Conservation (phyloP, 805 yeast species). For the Spathaspora arborariae region DNA sequence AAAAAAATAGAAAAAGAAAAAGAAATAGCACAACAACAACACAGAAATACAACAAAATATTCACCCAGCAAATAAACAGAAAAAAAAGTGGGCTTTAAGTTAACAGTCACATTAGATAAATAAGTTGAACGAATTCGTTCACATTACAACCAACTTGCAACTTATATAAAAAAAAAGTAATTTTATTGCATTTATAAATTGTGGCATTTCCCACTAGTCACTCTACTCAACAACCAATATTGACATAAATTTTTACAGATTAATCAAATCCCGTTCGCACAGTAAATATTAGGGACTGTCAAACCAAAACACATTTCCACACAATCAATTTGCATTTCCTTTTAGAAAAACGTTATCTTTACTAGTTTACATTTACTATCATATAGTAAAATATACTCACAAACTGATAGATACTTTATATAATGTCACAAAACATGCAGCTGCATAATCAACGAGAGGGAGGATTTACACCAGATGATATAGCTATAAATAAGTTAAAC, state of each 20-base stretch:
- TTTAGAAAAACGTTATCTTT: no score
- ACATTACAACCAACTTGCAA: neutral
- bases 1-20: neutral
- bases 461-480: neutral
- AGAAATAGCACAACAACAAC: neutral
- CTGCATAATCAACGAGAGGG: neutral
- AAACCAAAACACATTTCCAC: neutral
- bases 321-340: neutral
- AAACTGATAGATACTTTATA: no score
- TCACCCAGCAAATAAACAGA: neutral
- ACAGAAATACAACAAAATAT: neutral
- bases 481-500: neutral
- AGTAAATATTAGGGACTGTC: no score
- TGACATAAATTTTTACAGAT: neutral
- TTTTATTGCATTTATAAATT: neutral
- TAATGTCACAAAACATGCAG: neutral
- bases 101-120: neutral
- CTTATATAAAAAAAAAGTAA: neutral
- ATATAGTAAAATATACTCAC: no score
- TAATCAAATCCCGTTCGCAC: neutral
- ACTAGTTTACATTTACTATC: neutral
- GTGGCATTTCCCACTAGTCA: neutral
- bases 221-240: neutral
- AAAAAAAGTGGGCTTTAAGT: neutral
- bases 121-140: neutral